Evolutionary conservation across 805 yeast species (phyloP).

Genomic region (Ogataea pignaliae): DNA sequence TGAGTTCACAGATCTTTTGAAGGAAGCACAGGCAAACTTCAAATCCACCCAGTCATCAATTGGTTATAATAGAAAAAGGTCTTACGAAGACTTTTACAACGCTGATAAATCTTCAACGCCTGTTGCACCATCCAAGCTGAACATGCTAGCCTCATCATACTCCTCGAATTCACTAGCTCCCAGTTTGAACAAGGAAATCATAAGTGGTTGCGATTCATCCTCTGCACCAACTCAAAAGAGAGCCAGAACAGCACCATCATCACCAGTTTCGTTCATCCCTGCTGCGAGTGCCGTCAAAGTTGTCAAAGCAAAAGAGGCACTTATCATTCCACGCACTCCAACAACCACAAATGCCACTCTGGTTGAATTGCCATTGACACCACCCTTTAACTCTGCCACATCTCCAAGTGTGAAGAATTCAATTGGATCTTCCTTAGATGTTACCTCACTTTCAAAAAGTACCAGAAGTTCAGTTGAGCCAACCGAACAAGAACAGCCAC

Average conservation of each 20-base stretch:
- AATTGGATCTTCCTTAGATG: not conserved
- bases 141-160: not conserved
- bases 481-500: slow-evolving; percentile 5
- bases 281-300: not conserved
- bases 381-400: slow-evolving; percentile 17
- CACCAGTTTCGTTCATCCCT: slow-evolving; percentile 16
- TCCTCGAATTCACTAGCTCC: not conserved
- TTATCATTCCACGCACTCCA: slow-evolving; percentile 20
- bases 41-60: slow-evolving; percentile 1
- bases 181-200: not conserved
- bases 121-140: not conserved
- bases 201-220: not conserved
- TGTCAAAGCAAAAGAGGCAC: not conserved
- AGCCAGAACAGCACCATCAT: slow-evolving; percentile 29
- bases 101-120: not conserved
- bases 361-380: slow-evolving; percentile 21
- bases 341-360: slow-evolving; percentile 1
- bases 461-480: not conserved
- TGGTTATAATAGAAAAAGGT: slow-evolving; percentile 9
- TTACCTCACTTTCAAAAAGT: too few relatives aligned
- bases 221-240: slow-evolving; percentile 15
- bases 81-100: slow-evolving; percentile 6
- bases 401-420: slow-evolving; percentile 8
- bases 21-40: slow-evolving; percentile 2
- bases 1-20: slow-evolving; percentile 9